A percentile compares a stretch with the other conserved stretches of the same genome.
Conservation (phyloP, 805 yeast species). For the Ogataea saltuana region DNA sequence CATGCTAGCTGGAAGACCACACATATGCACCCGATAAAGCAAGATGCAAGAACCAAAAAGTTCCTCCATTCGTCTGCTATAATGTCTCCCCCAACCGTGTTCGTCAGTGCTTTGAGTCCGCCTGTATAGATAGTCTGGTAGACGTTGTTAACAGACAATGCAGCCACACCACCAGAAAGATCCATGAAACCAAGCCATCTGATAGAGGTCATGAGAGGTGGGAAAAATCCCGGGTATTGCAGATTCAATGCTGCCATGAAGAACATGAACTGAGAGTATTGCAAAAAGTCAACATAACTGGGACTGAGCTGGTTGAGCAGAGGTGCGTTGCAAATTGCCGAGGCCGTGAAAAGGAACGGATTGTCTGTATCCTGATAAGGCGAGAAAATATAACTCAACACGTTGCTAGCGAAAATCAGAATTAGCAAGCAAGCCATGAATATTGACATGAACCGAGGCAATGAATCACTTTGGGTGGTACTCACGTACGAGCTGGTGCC, state of each 20-base stretch:
- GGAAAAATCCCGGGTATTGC: constrained; percentile 63
- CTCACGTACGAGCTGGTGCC: constrained; percentile 52
- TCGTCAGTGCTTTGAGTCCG: constrained; percentile 43
- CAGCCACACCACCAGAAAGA: constrained; percentile 11
- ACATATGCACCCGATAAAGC: constrained; percentile 30
- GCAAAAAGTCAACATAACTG: constrained; percentile 46
- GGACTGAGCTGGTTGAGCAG: constrained; percentile 59
- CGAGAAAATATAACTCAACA: constrained; percentile 44
- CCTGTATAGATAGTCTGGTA: constrained; percentile 43
- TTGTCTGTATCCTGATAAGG: constrained; percentile 61
- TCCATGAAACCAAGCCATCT: constrained; percentile 59
- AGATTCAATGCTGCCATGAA: constrained; percentile 56
- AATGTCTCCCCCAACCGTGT: constrained; percentile 23
- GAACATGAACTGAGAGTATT: constrained; percentile 59
- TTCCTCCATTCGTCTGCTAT: constrained; percentile 39
- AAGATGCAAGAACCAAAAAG: constrained; percentile 40
- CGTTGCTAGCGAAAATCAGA: constrained; percentile 37
- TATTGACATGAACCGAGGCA: constrained; percentile 41
- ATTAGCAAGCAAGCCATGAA: constrained; percentile 43
- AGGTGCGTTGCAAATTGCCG: constrained; percentile 60
- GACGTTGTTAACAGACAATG: constrained; percentile 35
- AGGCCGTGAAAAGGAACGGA: constrained; percentile 51
- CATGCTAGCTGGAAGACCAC: constrained; percentile 13
- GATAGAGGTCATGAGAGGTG: constrained; percentile 50
- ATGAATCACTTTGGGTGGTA: constrained; percentile 43